These are phyloP conservation scores for Orbilia javanica DNA, from an alignment of 2,329 filamentous ascomycete species.

Conservation along the genomic window DNA sequence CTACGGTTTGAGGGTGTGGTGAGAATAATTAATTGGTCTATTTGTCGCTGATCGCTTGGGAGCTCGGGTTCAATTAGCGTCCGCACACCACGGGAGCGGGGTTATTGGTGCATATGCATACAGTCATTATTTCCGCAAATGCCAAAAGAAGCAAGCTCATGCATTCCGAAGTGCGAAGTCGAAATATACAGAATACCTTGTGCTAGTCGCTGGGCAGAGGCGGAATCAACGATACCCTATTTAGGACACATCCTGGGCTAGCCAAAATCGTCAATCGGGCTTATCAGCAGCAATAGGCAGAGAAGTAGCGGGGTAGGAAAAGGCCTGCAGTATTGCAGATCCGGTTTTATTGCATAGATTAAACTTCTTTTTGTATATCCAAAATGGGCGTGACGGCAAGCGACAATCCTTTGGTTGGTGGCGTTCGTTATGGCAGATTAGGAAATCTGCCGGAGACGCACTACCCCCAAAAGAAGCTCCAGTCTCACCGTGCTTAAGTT, in stretches of 20 bases:
- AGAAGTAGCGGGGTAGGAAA: too few relatives aligned
- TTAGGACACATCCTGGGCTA: background rate
- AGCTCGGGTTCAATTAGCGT: background rate
- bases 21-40: background rate
- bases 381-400: too few relatives aligned
- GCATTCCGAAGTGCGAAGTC: background rate
- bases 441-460: too few relatives aligned
- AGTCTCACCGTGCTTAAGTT: too few relatives aligned
- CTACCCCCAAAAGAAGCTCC: too few relatives aligned
- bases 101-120: background rate
- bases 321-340: too few relatives aligned
- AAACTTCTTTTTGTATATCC: too few relatives aligned
- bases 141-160: background rate
- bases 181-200: background rate
- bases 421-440: too few relatives aligned
- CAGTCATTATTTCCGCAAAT: background rate
- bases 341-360: too few relatives aligned
- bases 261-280: background rate
- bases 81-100: background rate
- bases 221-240: background rate
- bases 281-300: background rate
- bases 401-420: too few relatives aligned
- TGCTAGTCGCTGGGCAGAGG: background rate
- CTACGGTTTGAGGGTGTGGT: background rate
- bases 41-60: background rate